phyloP scores from a whole-genome alignment of 345 rosid species.

The Clausena lansium region DNA sequence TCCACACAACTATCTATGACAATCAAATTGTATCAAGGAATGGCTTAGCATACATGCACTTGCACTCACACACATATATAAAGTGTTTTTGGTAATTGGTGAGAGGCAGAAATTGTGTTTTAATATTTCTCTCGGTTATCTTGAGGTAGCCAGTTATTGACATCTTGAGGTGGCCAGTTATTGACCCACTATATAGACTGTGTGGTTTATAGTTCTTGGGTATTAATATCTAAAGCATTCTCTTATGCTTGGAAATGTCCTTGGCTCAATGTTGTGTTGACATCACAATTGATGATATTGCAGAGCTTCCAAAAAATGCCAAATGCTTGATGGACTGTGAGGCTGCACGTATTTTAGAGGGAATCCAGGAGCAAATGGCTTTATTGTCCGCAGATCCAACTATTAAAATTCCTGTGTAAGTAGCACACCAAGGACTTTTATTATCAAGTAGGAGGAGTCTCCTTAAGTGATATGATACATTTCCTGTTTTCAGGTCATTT shows the following conservation, averaged over 20 bases:
- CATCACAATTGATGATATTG: neutral
- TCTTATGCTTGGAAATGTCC: conserved; percentile 5
- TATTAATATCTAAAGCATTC: neutral
- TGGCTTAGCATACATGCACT: neutral
- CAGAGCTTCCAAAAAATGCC: conserved; percentile 78
- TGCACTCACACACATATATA: neutral
- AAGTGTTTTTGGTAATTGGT: neutral
- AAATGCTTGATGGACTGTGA: conserved; percentile 88
- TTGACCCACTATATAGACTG: neutral
- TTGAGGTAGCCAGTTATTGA: neutral
- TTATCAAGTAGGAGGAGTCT: conserved; percentile 5
- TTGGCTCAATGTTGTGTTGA: too few relatives aligned
- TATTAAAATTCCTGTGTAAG: conserved; percentile 78
- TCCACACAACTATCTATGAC: neutral
- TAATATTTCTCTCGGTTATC: neutral
- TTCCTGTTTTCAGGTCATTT: conserved; percentile 60
- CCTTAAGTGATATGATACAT: conserved; percentile 13
- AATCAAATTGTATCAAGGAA: neutral
- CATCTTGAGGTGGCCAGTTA: neutral
- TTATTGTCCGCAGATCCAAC: conserved; percentile 71
- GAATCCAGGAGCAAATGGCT: conserved; percentile 78
- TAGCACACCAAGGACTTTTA: conserved; percentile 13
- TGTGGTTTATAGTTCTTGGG: neutral
- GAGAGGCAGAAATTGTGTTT: neutral
- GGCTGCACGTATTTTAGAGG: conserved; percentile 64